A percentile compares a stretch with the other conserved stretches of the same genome.
Evolutionary conservation across 352 stramenopile genomes (phyloP).

Genomic region (Pythium oligandrum): DNA sequence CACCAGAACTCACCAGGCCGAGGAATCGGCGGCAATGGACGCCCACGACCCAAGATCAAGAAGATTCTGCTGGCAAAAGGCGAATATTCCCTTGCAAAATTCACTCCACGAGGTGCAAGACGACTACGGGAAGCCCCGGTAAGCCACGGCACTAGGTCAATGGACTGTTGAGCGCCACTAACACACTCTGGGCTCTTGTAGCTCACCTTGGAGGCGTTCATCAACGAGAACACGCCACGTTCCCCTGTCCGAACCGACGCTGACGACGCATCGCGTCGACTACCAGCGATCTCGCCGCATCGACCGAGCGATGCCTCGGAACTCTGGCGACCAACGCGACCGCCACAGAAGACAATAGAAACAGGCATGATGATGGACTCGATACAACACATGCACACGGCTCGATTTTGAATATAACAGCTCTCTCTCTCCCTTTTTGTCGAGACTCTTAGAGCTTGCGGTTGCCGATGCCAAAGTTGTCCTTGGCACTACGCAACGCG

Average conservation of each 20-base stretch:
- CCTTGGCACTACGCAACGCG: constrained; percentile 47
- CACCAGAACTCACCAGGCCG: constrained; percentile 7
- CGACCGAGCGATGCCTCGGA: background rate
- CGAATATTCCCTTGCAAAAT: constrained; percentile 26
- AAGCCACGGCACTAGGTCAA: background rate
- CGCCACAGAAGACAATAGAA: no score
- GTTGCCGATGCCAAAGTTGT: constrained; percentile 56
- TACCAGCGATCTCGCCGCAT: no score
- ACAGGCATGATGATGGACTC: background rate
- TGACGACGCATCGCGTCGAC: background rate
- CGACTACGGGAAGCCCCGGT: constrained; percentile 32
- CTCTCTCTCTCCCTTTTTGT: no score
- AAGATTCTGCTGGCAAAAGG: constrained; percentile 37
- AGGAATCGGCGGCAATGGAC: no score
- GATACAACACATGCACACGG: background rate
- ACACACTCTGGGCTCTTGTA: constrained; percentile 1
- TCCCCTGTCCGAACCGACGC: constrained; percentile 6
- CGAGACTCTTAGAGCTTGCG: constrained; percentile 19
- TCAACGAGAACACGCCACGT: constrained; percentile 17
- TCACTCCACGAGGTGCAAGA: constrained; percentile 20
- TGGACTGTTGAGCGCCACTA: no score
- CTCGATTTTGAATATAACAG: no score
- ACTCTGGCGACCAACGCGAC: background rate
- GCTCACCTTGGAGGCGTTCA: constrained; percentile 49
- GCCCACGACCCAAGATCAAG: constrained; percentile 17